These are phyloP conservation scores for Phytophthora constricta DNA, from an alignment of 352 stramenopile species.

Conservation along the genomic window DNA sequence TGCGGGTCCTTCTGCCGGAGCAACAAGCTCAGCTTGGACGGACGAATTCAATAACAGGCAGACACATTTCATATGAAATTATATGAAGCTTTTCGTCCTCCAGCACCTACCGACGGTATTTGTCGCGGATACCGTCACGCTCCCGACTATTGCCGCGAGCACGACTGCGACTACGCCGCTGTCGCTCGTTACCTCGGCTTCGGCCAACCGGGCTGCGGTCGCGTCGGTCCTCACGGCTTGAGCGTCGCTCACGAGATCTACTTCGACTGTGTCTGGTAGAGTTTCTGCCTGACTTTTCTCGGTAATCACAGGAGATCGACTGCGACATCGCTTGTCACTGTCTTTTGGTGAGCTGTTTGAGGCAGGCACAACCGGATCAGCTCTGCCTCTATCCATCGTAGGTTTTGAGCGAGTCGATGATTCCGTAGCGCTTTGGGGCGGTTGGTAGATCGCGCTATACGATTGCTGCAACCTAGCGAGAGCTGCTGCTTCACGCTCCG, in stretches of 20 bases:
- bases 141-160: constrained; percentile 39
- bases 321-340: constrained; percentile 29
- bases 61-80: constrained; percentile 21
- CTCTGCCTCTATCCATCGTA: constrained; percentile 11
- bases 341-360: background rate
- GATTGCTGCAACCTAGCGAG: constrained; percentile 81
- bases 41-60: constrained; percentile 18
- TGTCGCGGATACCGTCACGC: constrained; percentile 18
- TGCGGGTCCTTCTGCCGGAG: constrained; percentile 17
- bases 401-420: constrained; percentile 5
- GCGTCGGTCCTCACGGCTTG: constrained; percentile 33
- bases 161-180: constrained; percentile 41
- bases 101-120: constrained; percentile 17
- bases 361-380: background rate
- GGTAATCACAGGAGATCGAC: constrained; percentile 22
- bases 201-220: constrained; percentile 29
- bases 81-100: no score
- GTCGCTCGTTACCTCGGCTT: constrained; percentile 35
- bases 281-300: constrained; percentile 6
- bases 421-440: constrained; percentile 26
- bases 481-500: constrained; percentile 81
- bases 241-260: constrained; percentile 36
- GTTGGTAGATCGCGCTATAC: constrained; percentile 74
- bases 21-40: constrained; percentile 19
- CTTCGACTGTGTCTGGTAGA: constrained; percentile 33